Evolutionary conservation across 371 early-diverging fungal species (phyloP).

Genomic region (Spiromyces aspiralis): DNA sequence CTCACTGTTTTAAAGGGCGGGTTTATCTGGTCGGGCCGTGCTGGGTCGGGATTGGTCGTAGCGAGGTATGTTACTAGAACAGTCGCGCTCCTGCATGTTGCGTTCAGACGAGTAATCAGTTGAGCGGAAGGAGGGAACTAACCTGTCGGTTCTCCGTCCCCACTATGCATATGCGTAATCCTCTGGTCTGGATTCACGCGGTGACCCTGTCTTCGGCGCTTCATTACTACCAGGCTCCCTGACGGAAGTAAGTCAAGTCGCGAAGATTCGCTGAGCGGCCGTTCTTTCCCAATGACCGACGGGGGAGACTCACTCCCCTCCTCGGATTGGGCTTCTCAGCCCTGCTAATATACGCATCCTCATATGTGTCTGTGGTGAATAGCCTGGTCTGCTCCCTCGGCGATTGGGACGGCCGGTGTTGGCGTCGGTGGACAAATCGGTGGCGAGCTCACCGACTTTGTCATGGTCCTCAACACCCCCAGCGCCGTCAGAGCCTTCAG

Average conservation of each 20-base stretch:
- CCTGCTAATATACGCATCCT: not conserved
- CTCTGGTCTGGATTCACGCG: not conserved
- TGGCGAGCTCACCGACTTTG: slow-evolving; percentile 88
- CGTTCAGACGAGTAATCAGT: not conserved
- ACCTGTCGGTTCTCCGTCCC: not conserved
- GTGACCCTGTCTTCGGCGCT: not conserved
- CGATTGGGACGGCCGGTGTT: slow-evolving; percentile 57
- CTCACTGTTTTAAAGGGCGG: slow-evolving; percentile 85
- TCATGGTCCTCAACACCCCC: slow-evolving; percentile 72
- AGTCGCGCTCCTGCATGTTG: not conserved
- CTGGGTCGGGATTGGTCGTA: slow-evolving; percentile 80
- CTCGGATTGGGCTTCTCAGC: not conserved
- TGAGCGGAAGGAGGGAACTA: not conserved
- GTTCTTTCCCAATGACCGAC: not conserved
- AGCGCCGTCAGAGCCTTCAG: slow-evolving; percentile 87
- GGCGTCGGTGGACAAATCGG: slow-evolving; percentile 93
- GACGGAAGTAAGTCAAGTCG: slow-evolving; percentile 1
- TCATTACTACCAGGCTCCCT: not conserved
- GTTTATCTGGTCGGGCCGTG: slow-evolving; percentile 76
- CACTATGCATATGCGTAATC: not conserved
- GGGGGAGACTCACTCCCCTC: not conserved
- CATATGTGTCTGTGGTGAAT: not conserved
- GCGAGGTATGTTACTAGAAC: slow-evolving; percentile 34
- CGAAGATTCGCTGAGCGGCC: not conserved
- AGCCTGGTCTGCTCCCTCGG: slow-evolving; percentile 66